Conservation (phyloP, 495 filamentous ascomycete genomes). For the Penicillium daleae region DNA sequence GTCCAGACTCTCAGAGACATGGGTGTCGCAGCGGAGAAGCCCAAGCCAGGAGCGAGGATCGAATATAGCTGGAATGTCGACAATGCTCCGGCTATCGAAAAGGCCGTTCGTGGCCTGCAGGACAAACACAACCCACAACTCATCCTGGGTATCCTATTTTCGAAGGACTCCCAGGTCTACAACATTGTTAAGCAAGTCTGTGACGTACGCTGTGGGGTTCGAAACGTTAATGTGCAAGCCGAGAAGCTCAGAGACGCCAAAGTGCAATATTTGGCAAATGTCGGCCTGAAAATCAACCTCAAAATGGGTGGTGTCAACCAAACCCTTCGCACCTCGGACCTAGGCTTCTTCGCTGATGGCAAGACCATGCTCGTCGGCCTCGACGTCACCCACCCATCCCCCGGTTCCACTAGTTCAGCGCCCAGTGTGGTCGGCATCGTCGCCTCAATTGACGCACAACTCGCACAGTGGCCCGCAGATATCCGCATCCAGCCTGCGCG, state of each 20-base stretch:
- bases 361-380: constrained; percentile 85
- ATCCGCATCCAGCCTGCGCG: constrained; percentile 32
- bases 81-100: constrained; percentile 31
- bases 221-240: constrained; percentile 63
- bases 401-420: constrained; percentile 57
- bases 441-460: constrained; percentile 23
- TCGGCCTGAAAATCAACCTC: constrained; percentile 82
- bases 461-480: constrained; percentile 39
- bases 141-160: constrained; percentile 66
- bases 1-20: constrained; percentile 29
- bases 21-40: constrained; percentile 29
- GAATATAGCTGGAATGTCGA: constrained; percentile 12
- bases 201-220: constrained; percentile 66
- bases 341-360: constrained; percentile 61
- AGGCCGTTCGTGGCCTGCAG: constrained; percentile 36
- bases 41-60: constrained; percentile 24
- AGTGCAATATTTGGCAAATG: constrained; percentile 69
- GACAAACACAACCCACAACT: constrained; percentile 43
- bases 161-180: constrained; percentile 58
- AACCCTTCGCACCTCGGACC: constrained; percentile 48
- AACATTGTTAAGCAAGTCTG: constrained; percentile 68
- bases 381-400: constrained; percentile 88
- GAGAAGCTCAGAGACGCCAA: constrained; percentile 51
- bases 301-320: constrained; percentile 86
- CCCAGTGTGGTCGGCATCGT: constrained; percentile 66